A percentile compares a stretch with the other conserved stretches of the same genome.
Evolutionary conservation across 176 grass and related monocot species (phyloP).

Genomic region (Bonia amplexicaulis): DNA sequence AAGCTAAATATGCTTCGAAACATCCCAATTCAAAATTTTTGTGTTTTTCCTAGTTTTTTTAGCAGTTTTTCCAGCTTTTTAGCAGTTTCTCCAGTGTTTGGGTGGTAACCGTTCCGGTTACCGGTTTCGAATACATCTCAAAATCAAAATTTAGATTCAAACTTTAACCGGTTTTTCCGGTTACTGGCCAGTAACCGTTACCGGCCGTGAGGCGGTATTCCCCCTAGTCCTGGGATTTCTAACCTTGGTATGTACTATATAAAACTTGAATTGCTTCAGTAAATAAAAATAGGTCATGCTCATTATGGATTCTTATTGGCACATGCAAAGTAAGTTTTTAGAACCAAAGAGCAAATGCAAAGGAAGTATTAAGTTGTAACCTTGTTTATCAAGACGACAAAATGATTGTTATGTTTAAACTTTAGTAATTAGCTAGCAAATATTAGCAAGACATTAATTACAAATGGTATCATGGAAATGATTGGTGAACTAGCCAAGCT

Average conservation of each 20-base stretch:
- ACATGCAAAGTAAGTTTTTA: not conserved
- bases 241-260: not conserved
- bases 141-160: too few relatives aligned
- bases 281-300: conserved; percentile 5
- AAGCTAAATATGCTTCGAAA: too few relatives aligned
- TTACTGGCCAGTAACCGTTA: too few relatives aligned
- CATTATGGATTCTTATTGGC: conserved; percentile 1
- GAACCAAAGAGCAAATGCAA: not conserved
- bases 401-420: not conserved
- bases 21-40: too few relatives aligned
- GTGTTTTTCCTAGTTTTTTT: too few relatives aligned
- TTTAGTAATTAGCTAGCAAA: not conserved
- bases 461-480: not conserved
- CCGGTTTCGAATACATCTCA: too few relatives aligned
- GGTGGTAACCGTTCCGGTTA: too few relatives aligned
- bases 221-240: too few relatives aligned
- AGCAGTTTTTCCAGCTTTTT: too few relatives aligned
- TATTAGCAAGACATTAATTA: not conserved
- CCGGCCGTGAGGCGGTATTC: too few relatives aligned
- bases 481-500: not conserved
- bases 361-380: not conserved
- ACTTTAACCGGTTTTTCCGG: too few relatives aligned
- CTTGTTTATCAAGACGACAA: not conserved
- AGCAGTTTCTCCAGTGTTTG: too few relatives aligned
- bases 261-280: not conserved